Conservation (phyloP, 208 protist genomes). For the Acanthamoeba castellanii region DNA sequence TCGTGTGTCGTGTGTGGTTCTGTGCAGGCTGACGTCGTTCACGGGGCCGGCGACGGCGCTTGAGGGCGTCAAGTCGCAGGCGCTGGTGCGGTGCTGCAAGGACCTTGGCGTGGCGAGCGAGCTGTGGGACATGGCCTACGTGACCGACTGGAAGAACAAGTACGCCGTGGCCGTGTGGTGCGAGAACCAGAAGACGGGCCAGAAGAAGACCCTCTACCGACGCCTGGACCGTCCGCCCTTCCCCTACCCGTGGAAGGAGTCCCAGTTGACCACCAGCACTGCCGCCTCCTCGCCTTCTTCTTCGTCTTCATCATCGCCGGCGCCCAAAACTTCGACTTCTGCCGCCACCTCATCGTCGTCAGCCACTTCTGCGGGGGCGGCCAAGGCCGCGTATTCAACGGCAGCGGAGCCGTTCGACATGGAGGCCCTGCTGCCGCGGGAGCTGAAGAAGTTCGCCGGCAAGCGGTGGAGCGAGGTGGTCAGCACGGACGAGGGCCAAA, state of each 20-base stretch:
- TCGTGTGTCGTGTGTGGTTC: neutral
- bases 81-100: constrained; percentile 86
- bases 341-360: neutral
- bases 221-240: neutral
- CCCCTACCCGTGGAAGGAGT: constrained; percentile 78
- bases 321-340: neutral
- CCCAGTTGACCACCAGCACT: neutral
- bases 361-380: neutral
- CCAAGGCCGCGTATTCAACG: neutral
- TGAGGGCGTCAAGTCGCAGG: constrained; percentile 84
- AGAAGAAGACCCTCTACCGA: constrained; percentile 71
- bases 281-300: neutral
- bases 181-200: constrained; percentile 74
- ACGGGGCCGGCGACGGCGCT: constrained; percentile 15
- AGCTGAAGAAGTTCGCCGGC: constrained; percentile 77
- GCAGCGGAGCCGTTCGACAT: constrained; percentile 56
- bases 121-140: constrained; percentile 84
- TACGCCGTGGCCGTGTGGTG: constrained; percentile 70
- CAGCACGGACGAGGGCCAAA: constrained; percentile 57
- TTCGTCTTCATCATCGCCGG: neutral
- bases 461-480: constrained; percentile 79
- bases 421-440: constrained; percentile 70
- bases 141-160: constrained; percentile 77
- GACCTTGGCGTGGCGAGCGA: constrained; percentile 80
- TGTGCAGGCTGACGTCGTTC: neutral